These are phyloP conservation scores for Hyphopichia buzzinii DNA, from an alignment of 1,139 yeast species.

Conservation along the genomic window DNA sequence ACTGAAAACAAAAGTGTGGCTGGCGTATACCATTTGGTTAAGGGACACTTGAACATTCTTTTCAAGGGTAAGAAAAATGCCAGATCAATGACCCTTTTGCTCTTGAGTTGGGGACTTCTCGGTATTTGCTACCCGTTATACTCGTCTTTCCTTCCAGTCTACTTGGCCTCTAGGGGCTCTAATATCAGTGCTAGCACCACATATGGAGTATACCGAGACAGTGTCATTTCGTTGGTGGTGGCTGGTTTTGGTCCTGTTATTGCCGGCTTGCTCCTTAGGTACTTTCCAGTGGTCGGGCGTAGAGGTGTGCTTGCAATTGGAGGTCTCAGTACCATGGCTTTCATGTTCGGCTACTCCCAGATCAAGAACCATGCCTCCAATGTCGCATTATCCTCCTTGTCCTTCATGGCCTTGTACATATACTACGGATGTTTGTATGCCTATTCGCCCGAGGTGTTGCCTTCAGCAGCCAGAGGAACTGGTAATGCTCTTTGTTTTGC, in stretches of 20 bases:
- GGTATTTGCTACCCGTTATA: constrained; percentile 42
- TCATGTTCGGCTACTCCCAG: constrained; percentile 34
- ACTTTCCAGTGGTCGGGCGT: constrained; percentile 28
- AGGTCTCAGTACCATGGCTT: constrained; percentile 32
- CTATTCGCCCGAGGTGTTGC: constrained; percentile 35
- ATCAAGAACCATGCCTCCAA: constrained; percentile 26
- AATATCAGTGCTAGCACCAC: constrained; percentile 25
- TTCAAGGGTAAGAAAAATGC: constrained; percentile 25
- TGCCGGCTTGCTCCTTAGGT: constrained; percentile 26
- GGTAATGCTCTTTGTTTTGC: constrained; percentile 33
- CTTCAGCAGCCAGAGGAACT: constrained; percentile 34
- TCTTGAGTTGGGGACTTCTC: constrained; percentile 34
- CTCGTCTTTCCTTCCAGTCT: constrained; percentile 36
- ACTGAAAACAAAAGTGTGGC: constrained; percentile 17
- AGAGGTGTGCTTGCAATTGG: constrained; percentile 33
- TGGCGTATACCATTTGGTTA: constrained; percentile 18
- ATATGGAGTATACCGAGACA: constrained; percentile 32
- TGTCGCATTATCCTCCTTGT: constrained; percentile 29
- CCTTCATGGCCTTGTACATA: constrained; percentile 28
- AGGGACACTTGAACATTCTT: constrained; percentile 24
- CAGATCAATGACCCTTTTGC: constrained; percentile 27
- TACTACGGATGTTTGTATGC: constrained; percentile 34
- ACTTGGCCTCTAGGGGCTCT: constrained; percentile 41
- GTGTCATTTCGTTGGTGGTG: constrained; percentile 26
- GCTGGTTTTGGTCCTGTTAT: constrained; percentile 33